A percentile compares a stretch with the other conserved stretches of the same genome.
phyloP scores from a whole-genome alignment of 345 rosid species.

The Murraya paniculata region DNA sequence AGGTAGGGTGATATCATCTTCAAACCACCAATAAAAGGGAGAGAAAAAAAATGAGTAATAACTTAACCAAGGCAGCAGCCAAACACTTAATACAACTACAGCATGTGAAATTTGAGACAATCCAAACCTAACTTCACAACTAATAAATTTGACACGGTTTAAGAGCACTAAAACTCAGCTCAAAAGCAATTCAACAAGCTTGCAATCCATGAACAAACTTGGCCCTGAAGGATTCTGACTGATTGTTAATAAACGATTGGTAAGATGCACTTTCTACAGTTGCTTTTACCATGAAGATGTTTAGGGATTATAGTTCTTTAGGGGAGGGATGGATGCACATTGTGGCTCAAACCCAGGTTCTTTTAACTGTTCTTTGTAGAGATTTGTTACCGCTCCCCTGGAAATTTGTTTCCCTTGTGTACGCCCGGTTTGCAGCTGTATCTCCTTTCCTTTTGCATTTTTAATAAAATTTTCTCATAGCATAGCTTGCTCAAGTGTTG shows the following conservation, averaged over 20 bases:
- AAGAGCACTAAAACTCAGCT: background rate
- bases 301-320: background rate
- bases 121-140: background rate
- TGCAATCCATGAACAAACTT: background rate
- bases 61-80: background rate
- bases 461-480: background rate
- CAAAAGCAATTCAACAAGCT: background rate
- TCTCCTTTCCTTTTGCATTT: background rate
- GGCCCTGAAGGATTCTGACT: background rate
- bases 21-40: conserved; percentile 14
- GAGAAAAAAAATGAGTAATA: conserved; percentile 1
- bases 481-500: background rate
- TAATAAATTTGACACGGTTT: background rate
- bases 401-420: background rate
- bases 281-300: background rate
- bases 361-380: background rate
- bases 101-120: background rate
- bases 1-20: conserved; percentile 71
- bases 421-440: background rate
- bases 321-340: background rate
- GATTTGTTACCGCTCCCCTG: background rate
- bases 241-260: background rate
- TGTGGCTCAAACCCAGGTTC: background rate
- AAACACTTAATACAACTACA: background rate
- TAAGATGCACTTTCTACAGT: background rate